Conservation (phyloP, 108 stramenopile genomes). For the Nitzschia sp. region DNA sequence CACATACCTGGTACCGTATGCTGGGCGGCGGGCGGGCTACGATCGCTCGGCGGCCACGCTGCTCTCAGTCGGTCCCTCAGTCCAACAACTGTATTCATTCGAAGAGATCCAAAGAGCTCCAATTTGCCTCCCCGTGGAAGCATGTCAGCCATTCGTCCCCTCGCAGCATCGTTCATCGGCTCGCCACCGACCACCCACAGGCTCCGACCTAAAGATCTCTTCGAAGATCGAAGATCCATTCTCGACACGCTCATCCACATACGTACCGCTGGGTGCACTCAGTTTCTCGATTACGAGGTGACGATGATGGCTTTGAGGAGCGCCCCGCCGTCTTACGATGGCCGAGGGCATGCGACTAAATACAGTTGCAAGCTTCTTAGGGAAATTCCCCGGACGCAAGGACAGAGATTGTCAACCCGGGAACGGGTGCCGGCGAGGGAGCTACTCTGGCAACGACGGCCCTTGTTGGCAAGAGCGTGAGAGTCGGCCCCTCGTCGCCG, state of each 20-base stretch:
- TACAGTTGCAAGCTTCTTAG: constrained; percentile 58
- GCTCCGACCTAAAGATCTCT: too few species aligned
- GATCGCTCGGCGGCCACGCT: too few species aligned
- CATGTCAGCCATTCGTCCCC: background rate
- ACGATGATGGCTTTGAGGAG: constrained; percentile 53
- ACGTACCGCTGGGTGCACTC: too few species aligned
- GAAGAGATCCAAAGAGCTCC: too few species aligned
- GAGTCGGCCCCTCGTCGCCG: constrained; percentile 43
- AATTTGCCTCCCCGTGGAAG: background rate
- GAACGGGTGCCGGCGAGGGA: constrained; percentile 50
- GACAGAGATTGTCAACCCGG: constrained; percentile 70
- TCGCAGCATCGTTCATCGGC: background rate
- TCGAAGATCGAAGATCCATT: too few species aligned
- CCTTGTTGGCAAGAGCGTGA: constrained; percentile 47
- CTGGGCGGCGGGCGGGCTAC: too few species aligned
- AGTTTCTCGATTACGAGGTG: constrained; percentile 23
- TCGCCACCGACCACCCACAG: background rate
- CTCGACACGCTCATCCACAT: too few species aligned
- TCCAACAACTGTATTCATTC: too few species aligned
- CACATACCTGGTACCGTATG: too few species aligned
- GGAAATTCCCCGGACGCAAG: constrained; percentile 86
- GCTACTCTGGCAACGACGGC: constrained; percentile 55
- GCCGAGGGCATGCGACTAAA: constrained; percentile 45
- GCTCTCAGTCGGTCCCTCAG: too few species aligned
- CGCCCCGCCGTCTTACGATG: constrained; percentile 46